Conservation (phyloP, 345 rosid species). For the Populus ilicifolia region DNA sequence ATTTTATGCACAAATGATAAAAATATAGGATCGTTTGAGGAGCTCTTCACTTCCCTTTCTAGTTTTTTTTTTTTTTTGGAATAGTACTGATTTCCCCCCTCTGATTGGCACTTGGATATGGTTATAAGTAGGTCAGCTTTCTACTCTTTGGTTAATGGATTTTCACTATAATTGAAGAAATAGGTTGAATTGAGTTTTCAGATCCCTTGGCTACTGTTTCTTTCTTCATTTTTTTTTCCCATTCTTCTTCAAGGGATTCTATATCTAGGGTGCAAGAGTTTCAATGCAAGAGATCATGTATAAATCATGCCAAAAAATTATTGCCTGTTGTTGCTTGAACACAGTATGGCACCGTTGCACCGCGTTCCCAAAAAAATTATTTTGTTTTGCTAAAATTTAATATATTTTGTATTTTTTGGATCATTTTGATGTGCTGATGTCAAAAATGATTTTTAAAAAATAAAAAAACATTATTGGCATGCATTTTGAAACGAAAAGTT, state of each 20-base stretch:
- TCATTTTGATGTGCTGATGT: no score
- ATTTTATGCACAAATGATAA: not conserved
- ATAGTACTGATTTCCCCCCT: not conserved
- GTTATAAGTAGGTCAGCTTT: not conserved
- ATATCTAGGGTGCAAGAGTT: not conserved
- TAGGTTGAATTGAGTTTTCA: not conserved
- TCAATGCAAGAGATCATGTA: not conserved
- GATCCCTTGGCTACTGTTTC: not conserved
- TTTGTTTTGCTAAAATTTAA: no score
- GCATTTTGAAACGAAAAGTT: no score
- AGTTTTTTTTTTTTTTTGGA: not conserved
- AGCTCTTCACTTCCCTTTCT: not conserved
- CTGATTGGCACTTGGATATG: not conserved
- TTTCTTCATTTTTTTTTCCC: not conserved
- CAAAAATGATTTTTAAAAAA: no score
- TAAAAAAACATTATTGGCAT: no score
- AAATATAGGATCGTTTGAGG: not conserved
- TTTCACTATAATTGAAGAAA: not conserved
- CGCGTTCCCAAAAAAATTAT: no score
- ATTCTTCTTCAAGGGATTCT: not conserved
- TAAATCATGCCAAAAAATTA: not conserved
- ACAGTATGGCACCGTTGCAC: no score
- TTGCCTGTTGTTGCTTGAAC: not conserved
- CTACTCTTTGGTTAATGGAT: not conserved
- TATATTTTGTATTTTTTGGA: no score